phyloP scores from a whole-genome alignment of 2,329 filamentous ascomycete genomes.

The Claviceps lovelessii region DNA sequence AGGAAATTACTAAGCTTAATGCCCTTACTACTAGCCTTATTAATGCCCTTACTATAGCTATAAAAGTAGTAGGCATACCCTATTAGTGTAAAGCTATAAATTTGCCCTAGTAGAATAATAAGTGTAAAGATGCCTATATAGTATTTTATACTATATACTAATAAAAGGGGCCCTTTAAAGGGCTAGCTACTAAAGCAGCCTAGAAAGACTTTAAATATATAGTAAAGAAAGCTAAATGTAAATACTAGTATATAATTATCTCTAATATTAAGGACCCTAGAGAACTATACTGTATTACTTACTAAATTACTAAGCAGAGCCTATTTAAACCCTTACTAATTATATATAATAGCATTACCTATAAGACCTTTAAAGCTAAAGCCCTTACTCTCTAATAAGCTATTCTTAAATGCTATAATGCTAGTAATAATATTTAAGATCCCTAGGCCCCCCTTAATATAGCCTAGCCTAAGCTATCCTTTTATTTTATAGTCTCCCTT shows the following conservation, averaged over 20 bases:
- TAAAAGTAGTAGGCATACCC: not conserved
- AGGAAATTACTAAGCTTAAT: too few species aligned
- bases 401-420: not conserved
- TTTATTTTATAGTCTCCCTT: not conserved
- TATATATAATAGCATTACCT: not conserved
- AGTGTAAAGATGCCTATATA: not conserved
- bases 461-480: not conserved
- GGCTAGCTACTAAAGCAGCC: not conserved
- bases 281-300: not conserved
- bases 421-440: not conserved
- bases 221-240: too few species aligned
- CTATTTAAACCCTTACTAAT: not conserved
- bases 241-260: not conserved
- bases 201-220: too few species aligned
- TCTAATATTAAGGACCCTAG: not conserved
- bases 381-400: not conserved
- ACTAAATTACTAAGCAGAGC: not conserved
- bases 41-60: too few species aligned
- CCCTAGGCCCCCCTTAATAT: not conserved
- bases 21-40: too few species aligned
- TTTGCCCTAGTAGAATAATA: not conserved
- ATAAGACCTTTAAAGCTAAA: not conserved
- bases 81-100: not conserved
- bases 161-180: too few species aligned
- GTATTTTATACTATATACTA: too few species aligned